phyloP scores from a whole-genome alignment of 495 filamentous ascomycete genomes.

The Arthonia radiata region DNA sequence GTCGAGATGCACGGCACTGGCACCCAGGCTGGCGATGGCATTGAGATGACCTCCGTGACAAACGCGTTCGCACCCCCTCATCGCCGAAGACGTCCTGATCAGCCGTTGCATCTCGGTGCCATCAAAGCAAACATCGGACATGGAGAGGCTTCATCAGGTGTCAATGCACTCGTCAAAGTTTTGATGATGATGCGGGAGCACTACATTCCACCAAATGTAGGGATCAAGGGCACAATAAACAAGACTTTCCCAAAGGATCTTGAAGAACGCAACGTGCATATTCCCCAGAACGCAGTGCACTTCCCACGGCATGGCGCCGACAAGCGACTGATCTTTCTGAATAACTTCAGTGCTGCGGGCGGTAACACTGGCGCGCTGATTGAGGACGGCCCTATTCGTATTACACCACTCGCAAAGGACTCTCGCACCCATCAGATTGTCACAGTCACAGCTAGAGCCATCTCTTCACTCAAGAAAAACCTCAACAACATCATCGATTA shows the following conservation, averaged over 20 bases:
- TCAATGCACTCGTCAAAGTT: conserved; percentile 62
- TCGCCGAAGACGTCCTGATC: conserved; percentile 34
- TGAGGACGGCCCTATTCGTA: conserved; percentile 23
- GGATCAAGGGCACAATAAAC: conserved; percentile 69
- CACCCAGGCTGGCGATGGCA: conserved; percentile 47
- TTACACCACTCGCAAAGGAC: conserved; percentile 23
- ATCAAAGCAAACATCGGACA: conserved; percentile 82
- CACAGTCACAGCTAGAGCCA: conserved; percentile 26
- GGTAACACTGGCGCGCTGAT: conserved; percentile 24
- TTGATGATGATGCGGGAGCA: conserved; percentile 71
- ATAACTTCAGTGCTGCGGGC: conserved; percentile 41
- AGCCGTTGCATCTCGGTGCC: conserved; percentile 58
- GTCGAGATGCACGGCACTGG: conserved; percentile 84
- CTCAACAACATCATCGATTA: conserved; percentile 24
- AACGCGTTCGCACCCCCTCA: conserved; percentile 56
- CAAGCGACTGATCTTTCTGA: conserved; percentile 37
- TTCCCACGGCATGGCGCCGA: conserved; percentile 37
- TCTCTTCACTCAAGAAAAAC: conserved; percentile 29
- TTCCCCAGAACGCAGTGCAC: conserved; percentile 30
- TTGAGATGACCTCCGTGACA: conserved; percentile 54
- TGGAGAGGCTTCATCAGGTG: conserved; percentile 68
- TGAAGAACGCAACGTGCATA: conserved; percentile 48
- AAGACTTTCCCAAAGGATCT: conserved; percentile 59
- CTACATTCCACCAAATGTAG: conserved; percentile 61
- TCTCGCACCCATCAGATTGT: conserved; percentile 24